Conservation (phyloP, 345 rosid species). For the Schrenkiella parvula region DNA sequence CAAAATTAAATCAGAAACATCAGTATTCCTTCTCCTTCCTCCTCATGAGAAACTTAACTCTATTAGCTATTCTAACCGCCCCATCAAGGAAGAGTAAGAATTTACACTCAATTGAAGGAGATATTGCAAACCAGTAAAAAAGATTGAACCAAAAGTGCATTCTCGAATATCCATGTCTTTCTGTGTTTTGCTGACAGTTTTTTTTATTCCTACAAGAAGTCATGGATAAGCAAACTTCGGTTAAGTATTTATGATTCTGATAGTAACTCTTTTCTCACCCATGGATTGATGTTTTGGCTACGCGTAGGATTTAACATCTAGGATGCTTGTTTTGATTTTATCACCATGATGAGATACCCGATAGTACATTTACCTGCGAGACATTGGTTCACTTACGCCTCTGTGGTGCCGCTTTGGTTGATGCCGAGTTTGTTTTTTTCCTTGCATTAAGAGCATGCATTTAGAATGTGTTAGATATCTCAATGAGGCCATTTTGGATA, state of each 20-base stretch:
- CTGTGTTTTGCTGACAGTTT: background rate
- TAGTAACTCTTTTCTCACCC: background rate
- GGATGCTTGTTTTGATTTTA: background rate
- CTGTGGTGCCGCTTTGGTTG: rapidly evolving
- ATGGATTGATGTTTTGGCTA: background rate
- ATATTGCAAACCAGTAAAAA: too few species aligned
- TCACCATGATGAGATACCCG: background rate
- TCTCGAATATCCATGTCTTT: background rate
- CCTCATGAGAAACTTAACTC: too few species aligned
- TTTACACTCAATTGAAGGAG: too few species aligned
- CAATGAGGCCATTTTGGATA: background rate
- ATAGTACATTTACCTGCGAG: background rate
- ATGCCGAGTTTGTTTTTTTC: background rate
- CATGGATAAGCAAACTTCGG: background rate
- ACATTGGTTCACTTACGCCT: slow-evolving; percentile 4
- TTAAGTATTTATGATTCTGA: background rate
- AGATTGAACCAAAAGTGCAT: too few species aligned
- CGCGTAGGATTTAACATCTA: background rate
- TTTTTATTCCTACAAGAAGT: background rate
- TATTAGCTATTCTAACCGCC: too few species aligned
- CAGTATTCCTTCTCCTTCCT: too few species aligned
- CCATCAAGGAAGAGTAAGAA: too few species aligned
- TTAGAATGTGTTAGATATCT: background rate
- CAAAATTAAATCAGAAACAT: too few species aligned
- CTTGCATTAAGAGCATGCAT: background rate